phyloP scores from a whole-genome alignment of 495 filamentous ascomycete genomes.

The Hypoxylon lienhwacheense region DNA sequence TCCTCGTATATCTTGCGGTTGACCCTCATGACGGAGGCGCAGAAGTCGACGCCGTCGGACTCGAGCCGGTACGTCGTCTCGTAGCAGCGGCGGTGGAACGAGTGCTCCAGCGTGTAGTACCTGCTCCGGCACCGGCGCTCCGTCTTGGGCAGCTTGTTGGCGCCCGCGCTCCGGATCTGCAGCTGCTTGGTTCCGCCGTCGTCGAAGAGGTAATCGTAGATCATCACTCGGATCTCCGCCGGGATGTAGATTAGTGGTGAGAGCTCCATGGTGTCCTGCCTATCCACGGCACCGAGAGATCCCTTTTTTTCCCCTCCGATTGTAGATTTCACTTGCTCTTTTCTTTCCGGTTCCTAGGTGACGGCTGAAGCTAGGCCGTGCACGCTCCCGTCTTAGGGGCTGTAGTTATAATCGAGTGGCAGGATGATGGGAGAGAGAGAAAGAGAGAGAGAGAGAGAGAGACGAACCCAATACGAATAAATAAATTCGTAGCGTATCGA shows the following conservation, averaged over 20 bases:
- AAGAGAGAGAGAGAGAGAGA: too few species aligned
- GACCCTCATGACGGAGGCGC: conserved; percentile 50
- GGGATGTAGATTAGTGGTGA: conserved; percentile 44
- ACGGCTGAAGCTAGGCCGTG: too few species aligned
- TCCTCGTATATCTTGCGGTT: conserved; percentile 53
- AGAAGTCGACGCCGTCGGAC: conserved; percentile 39
- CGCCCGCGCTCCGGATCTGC: conserved; percentile 26
- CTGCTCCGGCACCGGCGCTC: conserved; percentile 25
- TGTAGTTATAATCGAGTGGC: too few species aligned
- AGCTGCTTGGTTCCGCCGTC: conserved; percentile 37
- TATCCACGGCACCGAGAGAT: background rate
- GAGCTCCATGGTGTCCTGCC: conserved; percentile 15
- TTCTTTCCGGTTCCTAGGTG: too few species aligned
- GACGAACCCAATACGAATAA: too few species aligned
- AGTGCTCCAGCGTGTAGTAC: conserved; percentile 40
- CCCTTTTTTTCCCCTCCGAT: background rate
- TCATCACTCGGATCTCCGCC: conserved; percentile 58
- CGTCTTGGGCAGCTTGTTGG: conserved; percentile 14
- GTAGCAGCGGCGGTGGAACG: conserved; percentile 39
- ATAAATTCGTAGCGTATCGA: background rate
- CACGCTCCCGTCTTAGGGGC: too few species aligned
- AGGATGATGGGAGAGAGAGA: too few species aligned
- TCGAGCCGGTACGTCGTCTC: conserved; percentile 52
- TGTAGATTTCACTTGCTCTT: background rate
- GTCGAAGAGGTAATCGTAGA: conserved; percentile 57